Evolutionary conservation across 352 stramenopile species (phyloP).

Genomic region (Phytophthora macrochlamydospora): DNA sequence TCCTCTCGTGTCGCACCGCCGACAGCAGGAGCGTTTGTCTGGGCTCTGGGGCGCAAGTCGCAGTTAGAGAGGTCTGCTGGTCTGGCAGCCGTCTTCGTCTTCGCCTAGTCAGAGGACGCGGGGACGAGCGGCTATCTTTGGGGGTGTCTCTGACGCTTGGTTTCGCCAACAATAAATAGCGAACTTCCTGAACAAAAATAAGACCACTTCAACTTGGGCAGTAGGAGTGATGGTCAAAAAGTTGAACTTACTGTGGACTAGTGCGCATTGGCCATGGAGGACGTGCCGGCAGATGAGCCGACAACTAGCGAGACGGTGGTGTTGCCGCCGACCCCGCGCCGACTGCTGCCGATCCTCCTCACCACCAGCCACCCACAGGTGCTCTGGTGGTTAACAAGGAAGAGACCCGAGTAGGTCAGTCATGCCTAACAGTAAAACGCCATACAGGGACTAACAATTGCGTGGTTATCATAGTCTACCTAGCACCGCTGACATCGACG

Average conservation of each 20-base stretch:
- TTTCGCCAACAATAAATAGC: conserved; percentile 8
- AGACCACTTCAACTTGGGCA: conserved; percentile 23
- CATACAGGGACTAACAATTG: not conserved
- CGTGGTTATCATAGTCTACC: conserved; percentile 33
- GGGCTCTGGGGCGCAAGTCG: conserved; percentile 23
- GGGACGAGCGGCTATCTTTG: conserved; percentile 11
- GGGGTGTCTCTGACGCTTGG: conserved; percentile 5
- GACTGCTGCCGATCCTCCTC: conserved; percentile 34
- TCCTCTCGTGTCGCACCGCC: not conserved
- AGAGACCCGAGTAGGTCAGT: conserved; percentile 36
- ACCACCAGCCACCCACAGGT: conserved; percentile 20
- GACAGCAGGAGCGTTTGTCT: conserved; percentile 13
- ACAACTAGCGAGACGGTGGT: too few species aligned
- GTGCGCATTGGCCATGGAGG: conserved; percentile 2
- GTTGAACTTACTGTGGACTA: not conserved
- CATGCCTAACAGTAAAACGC: too few species aligned
- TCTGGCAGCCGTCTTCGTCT: conserved; percentile 3
- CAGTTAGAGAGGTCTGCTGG: conserved; percentile 24
- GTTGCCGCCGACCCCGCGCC: not conserved
- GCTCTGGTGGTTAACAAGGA: conserved; percentile 34
- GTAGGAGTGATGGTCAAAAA: conserved; percentile 21
- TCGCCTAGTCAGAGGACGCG: conserved; percentile 24
- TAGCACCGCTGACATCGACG: conserved; percentile 41
- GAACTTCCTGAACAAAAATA: conserved; percentile 27
- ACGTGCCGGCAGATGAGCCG: too few species aligned